phyloP scores from a whole-genome alignment of 306 rosid species.

The Sophora flavescens region DNA sequence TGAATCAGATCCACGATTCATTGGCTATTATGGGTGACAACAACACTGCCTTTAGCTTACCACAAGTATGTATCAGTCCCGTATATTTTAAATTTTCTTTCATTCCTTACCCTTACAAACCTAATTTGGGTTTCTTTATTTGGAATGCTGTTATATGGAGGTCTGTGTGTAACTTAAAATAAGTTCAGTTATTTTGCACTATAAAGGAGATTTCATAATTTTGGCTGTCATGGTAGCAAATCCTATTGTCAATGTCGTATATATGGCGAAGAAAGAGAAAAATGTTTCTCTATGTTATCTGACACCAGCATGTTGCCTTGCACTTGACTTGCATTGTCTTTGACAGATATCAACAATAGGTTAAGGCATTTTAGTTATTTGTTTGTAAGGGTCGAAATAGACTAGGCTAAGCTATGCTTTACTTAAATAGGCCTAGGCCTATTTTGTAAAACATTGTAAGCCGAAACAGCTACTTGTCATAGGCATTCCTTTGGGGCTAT shows the following conservation, averaged over 20 bases:
- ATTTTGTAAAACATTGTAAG: not conserved
- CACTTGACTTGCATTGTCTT: constrained; percentile 17
- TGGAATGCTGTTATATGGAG: constrained; percentile 25
- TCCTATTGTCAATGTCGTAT: constrained; percentile 4
- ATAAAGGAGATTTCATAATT: not conserved
- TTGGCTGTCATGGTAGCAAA: constrained; percentile 5
- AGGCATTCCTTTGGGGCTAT: not conserved
- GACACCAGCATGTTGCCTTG: constrained; percentile 10
- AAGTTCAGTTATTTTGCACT: constrained; percentile 20
- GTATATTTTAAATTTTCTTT: constrained; percentile 20
- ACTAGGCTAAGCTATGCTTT: too few species aligned
- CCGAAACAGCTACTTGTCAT: not conserved
- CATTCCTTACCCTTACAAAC: constrained; percentile 22
- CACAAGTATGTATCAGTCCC: constrained; percentile 72
- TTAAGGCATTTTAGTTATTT: constrained; percentile 9
- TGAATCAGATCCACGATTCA: constrained; percentile 93
- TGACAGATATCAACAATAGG: constrained; percentile 16
- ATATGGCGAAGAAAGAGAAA: constrained; percentile 27
- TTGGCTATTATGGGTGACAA: constrained; percentile 96
- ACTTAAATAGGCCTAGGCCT: not conserved
- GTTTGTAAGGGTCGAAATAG: not conserved
- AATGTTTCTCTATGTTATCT: constrained; percentile 17
- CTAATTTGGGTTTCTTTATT: constrained; percentile 13
- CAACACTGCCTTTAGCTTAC: constrained; percentile 95
- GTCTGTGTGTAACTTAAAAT: not conserved